Evolutionary conservation across 331 rosid species (phyloP).

Genomic region (Malus hybrid): DNA sequence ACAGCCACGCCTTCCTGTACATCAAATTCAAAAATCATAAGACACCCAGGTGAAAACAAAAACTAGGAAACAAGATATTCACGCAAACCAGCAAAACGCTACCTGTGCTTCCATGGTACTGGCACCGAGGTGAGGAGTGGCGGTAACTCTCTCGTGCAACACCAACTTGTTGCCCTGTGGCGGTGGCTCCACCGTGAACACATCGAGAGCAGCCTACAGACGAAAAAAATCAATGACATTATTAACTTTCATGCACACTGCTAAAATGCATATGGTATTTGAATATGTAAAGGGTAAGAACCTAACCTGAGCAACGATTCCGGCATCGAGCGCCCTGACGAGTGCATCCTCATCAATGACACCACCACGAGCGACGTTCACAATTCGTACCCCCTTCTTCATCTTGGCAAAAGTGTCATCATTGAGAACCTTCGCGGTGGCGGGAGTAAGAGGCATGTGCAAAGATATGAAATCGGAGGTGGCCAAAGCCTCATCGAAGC

Average conservation of each 20-base stretch:
- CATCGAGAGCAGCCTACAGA: slow-evolving; percentile 82
- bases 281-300: background rate
- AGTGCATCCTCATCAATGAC: slow-evolving; percentile 90
- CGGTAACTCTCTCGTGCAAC: slow-evolving; percentile 66
- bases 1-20: slow-evolving; percentile 87
- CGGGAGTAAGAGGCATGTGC: slow-evolving; percentile 90
- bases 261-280: background rate
- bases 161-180: slow-evolving; percentile 51
- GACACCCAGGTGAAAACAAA: background rate
- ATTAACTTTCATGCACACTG: background rate
- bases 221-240: background rate
- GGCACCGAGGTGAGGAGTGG: slow-evolving; percentile 92
- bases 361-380: slow-evolving; percentile 92
- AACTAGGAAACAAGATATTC: background rate
- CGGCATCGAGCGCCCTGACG: slow-evolving; percentile 67
- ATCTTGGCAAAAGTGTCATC: slow-evolving; percentile 78
- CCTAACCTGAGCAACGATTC: slow-evolving; percentile 79
- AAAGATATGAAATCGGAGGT: slow-evolving; percentile 76
- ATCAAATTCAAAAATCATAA: slow-evolving; percentile 19
- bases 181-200: slow-evolving; percentile 76
- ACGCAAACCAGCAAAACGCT: slow-evolving; percentile 1
- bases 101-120: slow-evolving; percentile 91
- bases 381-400: slow-evolving; percentile 82
- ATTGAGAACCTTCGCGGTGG: slow-evolving; percentile 62
- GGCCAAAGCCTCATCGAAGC: slow-evolving; percentile 68